Percentiles rank a stretch among this genome's conserved stretches.
These are phyloP conservation scores for Saccharomyces jurei DNA, from an alignment of 805 yeast species.

Conservation along the genomic window DNA sequence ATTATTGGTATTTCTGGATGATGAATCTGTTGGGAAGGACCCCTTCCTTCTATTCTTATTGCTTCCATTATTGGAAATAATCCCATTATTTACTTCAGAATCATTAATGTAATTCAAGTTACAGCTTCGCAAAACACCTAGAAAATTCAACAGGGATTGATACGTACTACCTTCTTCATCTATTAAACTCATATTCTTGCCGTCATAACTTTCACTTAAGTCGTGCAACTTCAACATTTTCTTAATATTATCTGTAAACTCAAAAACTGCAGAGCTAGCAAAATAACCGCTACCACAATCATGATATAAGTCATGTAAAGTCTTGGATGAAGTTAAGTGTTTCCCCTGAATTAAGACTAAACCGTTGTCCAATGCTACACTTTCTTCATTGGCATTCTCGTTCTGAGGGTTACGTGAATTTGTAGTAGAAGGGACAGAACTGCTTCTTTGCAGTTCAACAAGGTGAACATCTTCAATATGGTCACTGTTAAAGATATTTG, in stretches of 20 bases:
- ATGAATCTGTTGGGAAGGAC: neutral
- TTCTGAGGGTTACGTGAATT: neutral
- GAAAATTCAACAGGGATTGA: slow-evolving; percentile 19
- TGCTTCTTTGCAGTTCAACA: neutral
- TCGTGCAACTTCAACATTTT: slow-evolving; percentile 9
- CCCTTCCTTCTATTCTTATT: neutral
- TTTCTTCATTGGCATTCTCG: slow-evolving; percentile 1
- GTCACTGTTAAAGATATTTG: neutral
- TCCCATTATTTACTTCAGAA: slow-evolving; percentile 23
- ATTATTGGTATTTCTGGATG: neutral
- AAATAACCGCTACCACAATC: slow-evolving; percentile 48
- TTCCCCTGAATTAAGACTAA: slow-evolving; percentile 43
- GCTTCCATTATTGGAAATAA: slow-evolving; percentile 1
- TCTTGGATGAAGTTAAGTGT: slow-evolving; percentile 52
- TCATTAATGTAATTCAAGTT: slow-evolving; percentile 34
- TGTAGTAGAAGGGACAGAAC: neutral
- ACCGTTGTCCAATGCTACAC: slow-evolving; percentile 52
- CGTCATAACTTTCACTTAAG: slow-evolving; percentile 7
- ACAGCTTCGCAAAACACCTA: slow-evolving; percentile 36
- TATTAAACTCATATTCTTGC: slow-evolving; percentile 5
- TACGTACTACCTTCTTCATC: slow-evolving; percentile 9
- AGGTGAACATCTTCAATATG: neutral
- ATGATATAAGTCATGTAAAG: slow-evolving; percentile 41
- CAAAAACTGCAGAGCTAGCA: slow-evolving; percentile 35
- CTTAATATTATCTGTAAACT: slow-evolving; percentile 34